phyloP scores from a whole-genome alignment of 1,139 yeast genomes.

The Magnusiomyces sp. region DNA sequence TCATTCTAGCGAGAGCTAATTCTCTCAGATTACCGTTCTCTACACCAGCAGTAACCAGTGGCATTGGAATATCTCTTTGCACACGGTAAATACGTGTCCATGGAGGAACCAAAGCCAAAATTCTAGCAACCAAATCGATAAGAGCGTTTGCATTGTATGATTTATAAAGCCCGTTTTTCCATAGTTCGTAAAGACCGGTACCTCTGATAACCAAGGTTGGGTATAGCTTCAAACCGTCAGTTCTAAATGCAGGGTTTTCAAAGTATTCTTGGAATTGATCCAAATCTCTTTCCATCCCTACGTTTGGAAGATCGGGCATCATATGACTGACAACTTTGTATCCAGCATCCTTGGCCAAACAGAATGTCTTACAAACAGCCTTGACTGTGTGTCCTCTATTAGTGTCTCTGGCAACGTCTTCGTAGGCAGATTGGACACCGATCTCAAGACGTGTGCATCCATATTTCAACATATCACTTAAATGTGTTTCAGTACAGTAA shows the following conservation, averaged over 20 bases:
- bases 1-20: conserved; percentile 93
- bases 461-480: conserved; percentile 89
- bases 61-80: conserved; percentile 99
- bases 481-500: conserved; percentile 92
- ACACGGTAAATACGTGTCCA: conserved; percentile 99
- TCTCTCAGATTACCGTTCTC: conserved; percentile 96
- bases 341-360: conserved; percentile 94
- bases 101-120: conserved; percentile 93
- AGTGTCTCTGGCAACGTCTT: conserved; percentile 97
- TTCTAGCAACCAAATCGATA: conserved; percentile 90
- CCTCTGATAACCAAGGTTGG: conserved; percentile 97
- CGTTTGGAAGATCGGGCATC: conserved; percentile 99
- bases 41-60: conserved; percentile 94
- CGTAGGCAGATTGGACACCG: conserved; percentile 96
- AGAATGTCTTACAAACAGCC: conserved; percentile 93
- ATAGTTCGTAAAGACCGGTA: conserved; percentile 90
- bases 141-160: conserved; percentile 92
- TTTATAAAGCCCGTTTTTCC: conserved; percentile 94
- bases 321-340: conserved; percentile 95
- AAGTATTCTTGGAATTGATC: conserved; percentile 94
- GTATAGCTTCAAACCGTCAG: conserved; percentile 91
- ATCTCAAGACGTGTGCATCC: conserved; percentile 96
- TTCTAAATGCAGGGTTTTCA: conserved; percentile 93
- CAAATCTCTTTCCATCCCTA: conserved; percentile 96
- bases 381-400: conserved; percentile 97